Evolutionary conservation across 2,329 filamentous ascomycete species (phyloP), one percentile per base, ranked within the genome.

Genomic region (Aschersonia sp.): DNA sequence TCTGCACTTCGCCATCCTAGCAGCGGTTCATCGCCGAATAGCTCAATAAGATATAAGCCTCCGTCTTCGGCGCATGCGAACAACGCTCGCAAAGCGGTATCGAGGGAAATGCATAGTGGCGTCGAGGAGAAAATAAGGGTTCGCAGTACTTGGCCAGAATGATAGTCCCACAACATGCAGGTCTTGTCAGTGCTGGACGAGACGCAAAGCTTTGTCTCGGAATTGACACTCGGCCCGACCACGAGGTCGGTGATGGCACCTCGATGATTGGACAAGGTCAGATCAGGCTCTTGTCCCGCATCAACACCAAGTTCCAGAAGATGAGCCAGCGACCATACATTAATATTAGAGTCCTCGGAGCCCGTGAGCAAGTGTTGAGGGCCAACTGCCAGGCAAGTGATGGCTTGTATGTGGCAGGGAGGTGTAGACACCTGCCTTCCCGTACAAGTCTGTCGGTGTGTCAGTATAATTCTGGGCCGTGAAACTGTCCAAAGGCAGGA

Each of bases 111-210:
- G 56, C 83, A 89, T 31, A 84, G 71, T 12, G 89, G 87, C 20
- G 75, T 70, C n/a, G 75, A 72, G 2, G 85, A 79, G 49, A 97
- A 78, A 41, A 97, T 73, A 53, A 94, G 80, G 4, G 89, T 97
- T 43, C 89, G 80, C 49, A 97, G 69, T 9, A 84, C 72, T 51
- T 79, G 77, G 40, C 87, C 87, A 1, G 80, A 85, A 52, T 82
- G 79, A 61, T 94, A 94, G 65, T 97, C 89, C 92, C 92, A 98
- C 51, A 94, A 73, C 57, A 95, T 82, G 56, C 87, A 87, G 5
- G 87, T 92, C 65, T 86, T 89, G 67, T 97, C 92, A 56, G 78
- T 81, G 54, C 87, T 87, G 5, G 82, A 79, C 3, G 91, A 94
- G 28, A 96, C 75, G 50, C 85, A 89, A 51, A 97, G 80, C 62